phyloP scores from a whole-genome alignment of 352 stramenopile species.

The Saprolegnia diclina region DNA sequence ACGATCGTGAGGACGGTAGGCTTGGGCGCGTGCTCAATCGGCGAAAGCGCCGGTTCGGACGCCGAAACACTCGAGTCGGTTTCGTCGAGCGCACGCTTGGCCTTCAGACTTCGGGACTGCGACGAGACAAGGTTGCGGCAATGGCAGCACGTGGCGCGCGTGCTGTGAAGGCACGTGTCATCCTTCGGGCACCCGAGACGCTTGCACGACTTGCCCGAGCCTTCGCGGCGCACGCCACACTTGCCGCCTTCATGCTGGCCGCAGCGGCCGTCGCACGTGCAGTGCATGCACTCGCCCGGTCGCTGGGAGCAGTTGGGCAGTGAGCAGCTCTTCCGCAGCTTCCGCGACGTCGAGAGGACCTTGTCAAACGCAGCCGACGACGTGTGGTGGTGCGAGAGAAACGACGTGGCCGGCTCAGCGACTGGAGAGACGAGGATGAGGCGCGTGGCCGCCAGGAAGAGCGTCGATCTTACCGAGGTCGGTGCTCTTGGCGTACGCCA shows the following conservation, averaged over 20 bases:
- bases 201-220: conserved; percentile 60
- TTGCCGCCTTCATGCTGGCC: conserved; percentile 45
- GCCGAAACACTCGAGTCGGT: conserved; percentile 2
- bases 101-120: conserved; percentile 24
- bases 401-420: background rate
- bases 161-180: conserved; percentile 61
- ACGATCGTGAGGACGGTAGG: background rate
- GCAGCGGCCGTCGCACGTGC: conserved; percentile 70
- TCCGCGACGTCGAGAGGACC: conserved; percentile 32
- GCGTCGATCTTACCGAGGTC: background rate
- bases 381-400: conserved; percentile 4
- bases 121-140: conserved; percentile 72
- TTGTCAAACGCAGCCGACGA: conserved; percentile 18
- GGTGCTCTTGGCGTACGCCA: background rate
- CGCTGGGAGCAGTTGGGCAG: conserved; percentile 49
- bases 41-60: background rate
- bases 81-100: conserved; percentile 22
- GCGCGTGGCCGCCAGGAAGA: background rate
- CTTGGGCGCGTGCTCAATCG: background rate
- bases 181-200: conserved; percentile 50
- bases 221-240: conserved; percentile 57
- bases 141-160: conserved; percentile 66
- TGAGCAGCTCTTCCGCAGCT: conserved; percentile 67
- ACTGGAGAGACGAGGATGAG: background rate
- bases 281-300: conserved; percentile 70